Evolutionary conservation across 495 filamentous ascomycete genomes (phyloP).

Genomic region (Penicillium cataractarum): DNA sequence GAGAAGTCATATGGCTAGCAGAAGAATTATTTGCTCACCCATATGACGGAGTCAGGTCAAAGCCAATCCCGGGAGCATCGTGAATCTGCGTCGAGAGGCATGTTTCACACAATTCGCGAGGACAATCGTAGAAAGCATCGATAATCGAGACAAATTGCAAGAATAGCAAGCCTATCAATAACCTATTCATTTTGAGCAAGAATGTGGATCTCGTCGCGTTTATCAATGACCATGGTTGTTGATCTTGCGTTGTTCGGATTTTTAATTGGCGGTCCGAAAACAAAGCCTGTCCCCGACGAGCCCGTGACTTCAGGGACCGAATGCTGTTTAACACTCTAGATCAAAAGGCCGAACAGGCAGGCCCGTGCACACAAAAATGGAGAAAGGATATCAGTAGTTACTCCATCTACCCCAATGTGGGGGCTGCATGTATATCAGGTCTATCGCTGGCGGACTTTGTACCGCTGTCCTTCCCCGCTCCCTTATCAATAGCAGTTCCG

Average conservation of each 20-base stretch:
- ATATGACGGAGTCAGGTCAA: slow-evolving; percentile 21
- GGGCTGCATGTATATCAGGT: slow-evolving; percentile 7
- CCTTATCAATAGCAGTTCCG: slow-evolving; percentile 22
- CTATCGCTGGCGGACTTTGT: slow-evolving; percentile 19
- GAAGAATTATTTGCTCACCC: slow-evolving; percentile 11
- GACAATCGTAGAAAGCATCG: slow-evolving; percentile 3
- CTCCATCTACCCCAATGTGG: slow-evolving; percentile 5
- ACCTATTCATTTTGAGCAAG: neutral
- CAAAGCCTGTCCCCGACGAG: neutral
- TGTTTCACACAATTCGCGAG: slow-evolving; percentile 8
- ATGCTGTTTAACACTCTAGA: neutral
- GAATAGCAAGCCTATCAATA: neutral
- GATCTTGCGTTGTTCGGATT: neutral
- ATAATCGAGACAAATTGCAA: neutral
- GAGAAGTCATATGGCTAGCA: neutral
- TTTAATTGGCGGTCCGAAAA: neutral
- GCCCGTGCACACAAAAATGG: neutral
- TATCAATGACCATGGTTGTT: neutral
- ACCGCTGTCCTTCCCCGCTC: slow-evolving; percentile 21
- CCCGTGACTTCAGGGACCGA: neutral
- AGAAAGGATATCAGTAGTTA: neutral
- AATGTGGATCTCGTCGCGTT: neutral
- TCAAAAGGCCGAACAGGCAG: neutral
- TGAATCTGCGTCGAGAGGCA: slow-evolving; percentile 15
- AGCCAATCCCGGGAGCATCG: slow-evolving; percentile 22